These are phyloP conservation scores for Pseudogymnoascus sp. DNA, from an alignment of 2,329 filamentous ascomycete species.

Conservation along the genomic window DNA sequence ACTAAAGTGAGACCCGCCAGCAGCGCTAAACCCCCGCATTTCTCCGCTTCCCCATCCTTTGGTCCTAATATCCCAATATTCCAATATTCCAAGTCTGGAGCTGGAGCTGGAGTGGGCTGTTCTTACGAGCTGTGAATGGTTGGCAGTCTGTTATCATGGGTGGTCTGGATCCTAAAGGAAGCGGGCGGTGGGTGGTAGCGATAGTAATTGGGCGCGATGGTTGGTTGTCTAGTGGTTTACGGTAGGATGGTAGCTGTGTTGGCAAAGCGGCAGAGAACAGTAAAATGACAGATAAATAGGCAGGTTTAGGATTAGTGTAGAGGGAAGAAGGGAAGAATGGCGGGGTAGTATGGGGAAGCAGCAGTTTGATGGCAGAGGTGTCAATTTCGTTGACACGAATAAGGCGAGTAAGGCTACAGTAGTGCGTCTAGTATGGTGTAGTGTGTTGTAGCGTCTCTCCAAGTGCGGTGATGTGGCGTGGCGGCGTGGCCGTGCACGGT, in stretches of 20 bases:
- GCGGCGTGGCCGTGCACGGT: not conserved
- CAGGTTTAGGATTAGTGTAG: not conserved
- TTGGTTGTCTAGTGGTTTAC: not conserved
- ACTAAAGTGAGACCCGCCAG: not conserved
- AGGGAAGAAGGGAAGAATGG: not conserved
- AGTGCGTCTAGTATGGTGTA: not conserved
- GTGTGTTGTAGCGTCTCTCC: not conserved
- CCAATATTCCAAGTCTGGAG: not conserved
- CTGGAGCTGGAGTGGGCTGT: not conserved
- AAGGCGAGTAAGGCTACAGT: not conserved
- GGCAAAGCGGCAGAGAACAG: not conserved
- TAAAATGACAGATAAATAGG: not conserved
- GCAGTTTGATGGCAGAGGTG: not conserved
- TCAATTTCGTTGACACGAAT: not conserved
- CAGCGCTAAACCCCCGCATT: not conserved
- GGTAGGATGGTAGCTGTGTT: not conserved
- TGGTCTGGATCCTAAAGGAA: not conserved
- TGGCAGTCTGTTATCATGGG: not conserved
- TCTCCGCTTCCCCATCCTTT: not conserved
- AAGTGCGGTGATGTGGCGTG: not conserved
- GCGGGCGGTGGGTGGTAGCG: not conserved
- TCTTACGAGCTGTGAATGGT: not conserved
- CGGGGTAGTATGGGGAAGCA: not conserved
- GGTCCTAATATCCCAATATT: not conserved
- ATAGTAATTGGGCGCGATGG: not conserved